Percentiles rank a stretch among this genome's conserved stretches.
Evolutionary conservation across 2,329 filamentous ascomycete species (phyloP).

Genomic region (Fusarium sp.): DNA sequence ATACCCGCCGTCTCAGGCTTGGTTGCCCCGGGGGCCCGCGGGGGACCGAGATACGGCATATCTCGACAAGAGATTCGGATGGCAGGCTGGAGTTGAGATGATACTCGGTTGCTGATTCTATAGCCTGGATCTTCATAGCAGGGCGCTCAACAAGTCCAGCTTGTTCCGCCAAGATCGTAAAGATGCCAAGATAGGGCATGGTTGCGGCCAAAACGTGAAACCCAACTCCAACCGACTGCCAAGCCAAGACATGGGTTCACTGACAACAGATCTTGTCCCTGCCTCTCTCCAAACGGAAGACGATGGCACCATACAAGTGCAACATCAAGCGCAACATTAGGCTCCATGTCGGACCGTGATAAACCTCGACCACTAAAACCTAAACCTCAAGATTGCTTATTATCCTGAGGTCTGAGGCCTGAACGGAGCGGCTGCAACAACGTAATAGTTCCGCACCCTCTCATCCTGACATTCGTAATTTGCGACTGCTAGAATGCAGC

Average conservation of each 20-base stretch:
- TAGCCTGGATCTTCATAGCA: constrained; percentile 4
- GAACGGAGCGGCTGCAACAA: not conserved
- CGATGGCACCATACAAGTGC: not conserved
- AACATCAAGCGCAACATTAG: not conserved
- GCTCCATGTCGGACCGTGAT: not conserved
- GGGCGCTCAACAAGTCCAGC: not conserved
- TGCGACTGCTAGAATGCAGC: constrained; percentile 12
- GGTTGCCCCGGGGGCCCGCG: constrained; percentile 10
- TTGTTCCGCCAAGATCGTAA: constrained; percentile 2
- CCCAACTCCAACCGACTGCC: constrained; percentile 8
- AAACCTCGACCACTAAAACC: not conserved
- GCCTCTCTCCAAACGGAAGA: not conserved
- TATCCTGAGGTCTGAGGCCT: not conserved
- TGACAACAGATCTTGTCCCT: constrained; percentile 8
- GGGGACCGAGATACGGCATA: not conserved
- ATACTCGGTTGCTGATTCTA: constrained; percentile 6
- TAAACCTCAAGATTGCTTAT: not conserved
- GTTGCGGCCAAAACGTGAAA: constrained; percentile 20
- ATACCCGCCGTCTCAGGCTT: constrained; percentile 3
- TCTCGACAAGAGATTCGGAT: not conserved
- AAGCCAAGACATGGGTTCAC: constrained; percentile 12
- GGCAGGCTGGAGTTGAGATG: constrained; percentile 10
- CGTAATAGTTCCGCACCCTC: not conserved
- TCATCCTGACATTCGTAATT: not conserved
- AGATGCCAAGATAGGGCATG: constrained; percentile 1